A percentile compares a stretch with the other conserved stretches of the same genome.
phyloP scores from a whole-genome alignment of 495 filamentous ascomycete species.

The Penicillium coprophilum region DNA sequence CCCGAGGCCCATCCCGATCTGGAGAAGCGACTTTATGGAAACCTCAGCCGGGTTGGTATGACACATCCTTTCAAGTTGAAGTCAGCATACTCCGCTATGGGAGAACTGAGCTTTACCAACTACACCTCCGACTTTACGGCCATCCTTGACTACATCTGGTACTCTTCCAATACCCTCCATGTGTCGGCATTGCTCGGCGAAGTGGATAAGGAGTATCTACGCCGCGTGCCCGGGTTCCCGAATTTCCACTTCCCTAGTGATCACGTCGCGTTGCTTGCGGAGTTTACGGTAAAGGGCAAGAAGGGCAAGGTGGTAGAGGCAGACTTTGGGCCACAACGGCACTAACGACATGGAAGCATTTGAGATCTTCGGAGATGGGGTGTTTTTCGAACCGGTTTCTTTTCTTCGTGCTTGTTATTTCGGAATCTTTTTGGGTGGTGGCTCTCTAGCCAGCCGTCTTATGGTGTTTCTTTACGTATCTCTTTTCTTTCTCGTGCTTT shows the following conservation, averaged over 20 bases:
- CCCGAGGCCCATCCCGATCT: slow-evolving; percentile 74
- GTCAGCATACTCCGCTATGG: slow-evolving; percentile 74
- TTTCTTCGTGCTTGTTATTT: slow-evolving; percentile 32
- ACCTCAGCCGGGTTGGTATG: slow-evolving; percentile 88
- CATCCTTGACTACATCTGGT: slow-evolving; percentile 97
- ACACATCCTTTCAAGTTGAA: slow-evolving; percentile 90
- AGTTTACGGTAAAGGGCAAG: slow-evolving; percentile 90
- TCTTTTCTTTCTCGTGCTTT: slow-evolving; percentile 23
- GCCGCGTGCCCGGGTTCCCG: slow-evolving; percentile 89
- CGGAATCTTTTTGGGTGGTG: slow-evolving; percentile 43
- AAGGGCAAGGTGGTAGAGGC: slow-evolving; percentile 72
- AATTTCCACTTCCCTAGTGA: slow-evolving; percentile 98
- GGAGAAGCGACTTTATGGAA: slow-evolving; percentile 72
- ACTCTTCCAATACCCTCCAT: slow-evolving; percentile 85
- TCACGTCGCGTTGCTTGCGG: slow-evolving; percentile 87
- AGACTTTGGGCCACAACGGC: slow-evolving; percentile 60
- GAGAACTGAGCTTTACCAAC: slow-evolving; percentile 91
- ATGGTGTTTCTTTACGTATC: slow-evolving; percentile 24
- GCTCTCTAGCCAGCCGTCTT: slow-evolving; percentile 29
- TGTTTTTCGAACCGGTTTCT: slow-evolving; percentile 44
- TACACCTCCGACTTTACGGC: slow-evolving; percentile 89
- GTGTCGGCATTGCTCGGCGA: slow-evolving; percentile 84
- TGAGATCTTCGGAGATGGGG: slow-evolving; percentile 42
- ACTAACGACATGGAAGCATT: slow-evolving; percentile 47
- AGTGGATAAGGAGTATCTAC: slow-evolving; percentile 87